These are phyloP conservation scores for Zoysia japonica DNA, from an alignment of 176 grass and related monocot species.

Conservation along the genomic window DNA sequence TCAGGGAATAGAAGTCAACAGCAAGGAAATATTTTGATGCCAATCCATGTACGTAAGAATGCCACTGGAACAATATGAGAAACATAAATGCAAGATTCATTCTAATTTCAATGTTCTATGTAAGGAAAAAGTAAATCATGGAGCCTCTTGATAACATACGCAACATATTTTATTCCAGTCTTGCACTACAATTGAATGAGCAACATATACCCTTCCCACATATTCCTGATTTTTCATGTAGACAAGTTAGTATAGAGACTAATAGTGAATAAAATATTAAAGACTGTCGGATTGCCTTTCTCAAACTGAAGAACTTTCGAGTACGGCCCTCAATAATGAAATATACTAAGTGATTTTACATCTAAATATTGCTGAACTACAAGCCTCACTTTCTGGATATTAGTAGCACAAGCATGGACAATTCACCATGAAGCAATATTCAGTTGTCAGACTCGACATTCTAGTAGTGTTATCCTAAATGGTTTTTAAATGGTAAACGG, in stretches of 20 bases:
- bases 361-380: not conserved
- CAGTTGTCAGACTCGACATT: not conserved
- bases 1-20: constrained; percentile 5
- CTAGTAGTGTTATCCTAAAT: too few relatives aligned
- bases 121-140: not conserved
- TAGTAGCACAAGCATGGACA: not conserved
- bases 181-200: not conserved
- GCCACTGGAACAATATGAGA: not conserved
- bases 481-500: too few relatives aligned
- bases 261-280: not conserved
- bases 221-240: constrained; percentile 11
- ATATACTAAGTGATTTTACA: not conserved
- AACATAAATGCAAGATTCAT: not conserved
- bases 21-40: constrained; percentile 11
- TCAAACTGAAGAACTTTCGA: not conserved
- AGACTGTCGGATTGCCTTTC: not conserved
- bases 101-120: not conserved
- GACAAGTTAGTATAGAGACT: not conserved
- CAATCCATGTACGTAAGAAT: constrained; percentile 3
- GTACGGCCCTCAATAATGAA: not conserved
- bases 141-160: not conserved
- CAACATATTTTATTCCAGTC: too few relatives aligned
- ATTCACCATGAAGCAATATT: not conserved
- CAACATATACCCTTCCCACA: not conserved
- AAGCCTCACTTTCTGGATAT: constrained; percentile 19